phyloP scores from a whole-genome alignment of 371 early-diverging fungal species.

The Mortierella sp. region DNA sequence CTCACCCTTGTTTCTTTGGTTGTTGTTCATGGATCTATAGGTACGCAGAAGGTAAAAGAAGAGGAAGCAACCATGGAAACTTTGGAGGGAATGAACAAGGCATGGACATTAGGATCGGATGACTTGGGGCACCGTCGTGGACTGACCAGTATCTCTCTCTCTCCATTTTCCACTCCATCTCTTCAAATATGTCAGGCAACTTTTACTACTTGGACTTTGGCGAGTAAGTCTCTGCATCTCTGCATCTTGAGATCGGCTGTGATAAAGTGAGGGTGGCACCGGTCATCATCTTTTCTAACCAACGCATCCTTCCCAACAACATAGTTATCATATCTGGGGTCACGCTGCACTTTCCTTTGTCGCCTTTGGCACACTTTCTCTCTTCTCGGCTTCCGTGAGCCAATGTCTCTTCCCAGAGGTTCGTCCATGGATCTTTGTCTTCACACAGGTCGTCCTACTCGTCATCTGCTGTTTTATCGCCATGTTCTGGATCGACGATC shows the following conservation, averaged over 20 bases:
- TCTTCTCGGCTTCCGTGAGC: conserved; percentile 45
- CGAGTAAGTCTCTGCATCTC: conserved; percentile 20
- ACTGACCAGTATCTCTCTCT: too few relatives aligned
- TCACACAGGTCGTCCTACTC: conserved; percentile 39
- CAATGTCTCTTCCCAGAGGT: conserved; percentile 45
- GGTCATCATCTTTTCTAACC: background rate
- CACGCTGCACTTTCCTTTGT: conserved; percentile 40
- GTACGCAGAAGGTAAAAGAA: conserved; percentile 32
- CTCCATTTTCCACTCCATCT: background rate
- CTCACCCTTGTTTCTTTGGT: background rate
- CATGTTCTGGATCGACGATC: conserved; percentile 54
- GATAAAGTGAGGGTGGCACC: too few relatives aligned
- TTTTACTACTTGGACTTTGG: conserved; percentile 41
- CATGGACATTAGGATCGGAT: too few relatives aligned
- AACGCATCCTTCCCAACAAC: background rate
- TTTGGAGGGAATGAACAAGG: too few relatives aligned
- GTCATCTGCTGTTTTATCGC: conserved; percentile 49
- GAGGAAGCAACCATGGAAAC: too few relatives aligned
- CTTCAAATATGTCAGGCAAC: conserved; percentile 18
- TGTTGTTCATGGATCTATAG: conserved; percentile 6
- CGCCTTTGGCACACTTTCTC: conserved; percentile 45
- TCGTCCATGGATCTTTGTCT: conserved; percentile 49
- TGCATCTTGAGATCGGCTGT: too few relatives aligned
- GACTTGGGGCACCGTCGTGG: too few relatives aligned
- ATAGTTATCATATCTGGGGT: conserved; percentile 43